Base-by-base conservation (phyloP, 805 yeast genomes). In the Candida vaughaniae region DNA sequence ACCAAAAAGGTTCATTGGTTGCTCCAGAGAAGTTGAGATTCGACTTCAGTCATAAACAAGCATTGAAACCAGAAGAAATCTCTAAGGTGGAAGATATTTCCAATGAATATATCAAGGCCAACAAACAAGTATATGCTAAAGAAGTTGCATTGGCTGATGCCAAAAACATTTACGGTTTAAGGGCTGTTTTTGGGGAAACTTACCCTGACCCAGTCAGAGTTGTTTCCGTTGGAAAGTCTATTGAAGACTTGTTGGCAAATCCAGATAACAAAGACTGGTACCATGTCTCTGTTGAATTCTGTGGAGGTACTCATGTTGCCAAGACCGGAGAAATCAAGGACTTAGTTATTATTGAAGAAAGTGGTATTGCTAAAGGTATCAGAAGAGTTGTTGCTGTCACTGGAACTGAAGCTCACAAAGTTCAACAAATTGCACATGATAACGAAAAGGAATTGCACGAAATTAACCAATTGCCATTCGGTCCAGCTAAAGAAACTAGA, bases 171-270 rank as follows among this genome's bases (percentile, higher is more conserved):
- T 68, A 64, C 48, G 95, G 97, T 20, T 80, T 93, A 31, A 86
- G 99, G 67, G 99, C 99, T 39, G 99, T 93, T 28, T 93, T 93
- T 55, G 99, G 99, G 56, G 99, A 93, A 72, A 88, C 96, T 3
- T 93, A 93, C 58, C 99, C 99, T 29, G 97, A 93, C 58, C 99
- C 99, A 25, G 99, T 93, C 16, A 82, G 99, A 61, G 99, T 93
- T 50, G 97, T 93, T 33, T 86, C 96, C 20, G 85, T 93, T 55
- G 99, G 99, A 56, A 83, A 77, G 27, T 81, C 96, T 31, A 89
- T 93, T 29, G 89, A 85, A 17, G 93, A 85, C 10, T 70, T 93
- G 49, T 60, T 91, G 48, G 71, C 73, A 5, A 71, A 80, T 51
- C 96, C 97, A 49, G 51, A 68, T 19, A 85, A 77, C 56, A 67